Evolutionary conservation across 1,284 basidiomycete genomes (phyloP), one percentile per base, ranked within the genome.

Genomic region (Pseudozyma sp.): DNA sequence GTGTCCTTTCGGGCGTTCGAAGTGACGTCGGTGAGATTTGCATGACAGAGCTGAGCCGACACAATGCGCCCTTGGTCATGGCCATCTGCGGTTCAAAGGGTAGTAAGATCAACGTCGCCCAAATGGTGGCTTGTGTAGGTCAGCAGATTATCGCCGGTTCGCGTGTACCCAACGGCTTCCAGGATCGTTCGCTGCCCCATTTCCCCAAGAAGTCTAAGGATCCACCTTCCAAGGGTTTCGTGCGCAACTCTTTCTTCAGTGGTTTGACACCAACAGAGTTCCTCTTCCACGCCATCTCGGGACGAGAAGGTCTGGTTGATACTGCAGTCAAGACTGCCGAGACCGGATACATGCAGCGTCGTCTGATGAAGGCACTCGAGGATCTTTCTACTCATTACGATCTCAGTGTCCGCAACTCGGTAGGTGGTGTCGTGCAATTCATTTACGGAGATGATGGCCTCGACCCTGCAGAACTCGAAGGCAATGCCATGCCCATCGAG

Each of bases 101-200:
- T 85, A 98, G 96, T 80, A 94, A 95, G 76, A 97, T 99, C 87
- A 99, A 99, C 86, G 97, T 99, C 65, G 97, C 95, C 13, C 97
- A 99, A 87, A 99, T 99, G 97, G 97, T 99, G 64, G 97, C 97
- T 77, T 97, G 95, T 90, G 97, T 99, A 78, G 97, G 97, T 11
- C 97, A 99, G 85, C 97, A 99, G 85, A 98, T 99, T 86, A 99
- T 99, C 77, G 91, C 93, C 25, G 97, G 97, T 21, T 93, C 94
- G 85, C 97, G 97, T 90, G 95, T 99, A 8, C 95, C 95, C 1
- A 93, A 99, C 88, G 97, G 96, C 55, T 99, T 99, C 88, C 97
- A 99, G 86, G 97, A 99, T 86, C 93, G 97, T 51, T 97, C 97
- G 1, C 88, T 99, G 21, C 97, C 97, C 0, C 97, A 99, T 86